These are phyloP conservation scores for Selenicereus undatus DNA, from an alignment of 148 eudicot genomes.

Conservation along the genomic window DNA sequence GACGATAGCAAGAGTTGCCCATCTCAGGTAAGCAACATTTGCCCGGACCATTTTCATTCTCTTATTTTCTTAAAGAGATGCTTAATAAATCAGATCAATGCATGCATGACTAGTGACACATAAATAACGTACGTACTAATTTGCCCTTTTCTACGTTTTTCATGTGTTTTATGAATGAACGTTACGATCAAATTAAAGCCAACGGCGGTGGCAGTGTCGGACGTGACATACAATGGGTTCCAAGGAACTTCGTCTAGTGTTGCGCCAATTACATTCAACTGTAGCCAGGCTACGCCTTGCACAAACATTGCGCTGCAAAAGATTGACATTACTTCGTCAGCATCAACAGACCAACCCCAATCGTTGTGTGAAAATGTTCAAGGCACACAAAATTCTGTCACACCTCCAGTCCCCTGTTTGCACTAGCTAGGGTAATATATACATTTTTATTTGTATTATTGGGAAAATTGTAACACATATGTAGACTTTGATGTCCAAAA, in stretches of 20 bases:
- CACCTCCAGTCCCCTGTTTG: slow-evolving; percentile 17
- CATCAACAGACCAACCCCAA: not conserved
- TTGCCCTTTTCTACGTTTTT: not conserved
- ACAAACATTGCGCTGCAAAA: slow-evolving; percentile 5
- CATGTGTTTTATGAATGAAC: not conserved
- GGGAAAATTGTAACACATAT: no score
- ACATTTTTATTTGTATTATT: no score
- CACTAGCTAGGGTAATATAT: no score
- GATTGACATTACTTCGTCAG: not conserved
- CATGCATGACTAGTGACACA: no score
- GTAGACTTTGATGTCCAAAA: no score
- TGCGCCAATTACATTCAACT: slow-evolving; percentile 3
- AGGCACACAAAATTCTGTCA: not conserved
- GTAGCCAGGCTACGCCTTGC: slow-evolving; percentile 13
- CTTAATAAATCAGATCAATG: no score
- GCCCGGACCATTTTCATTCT: not conserved
- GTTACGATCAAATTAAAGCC: not conserved
- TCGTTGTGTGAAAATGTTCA: slow-evolving; percentile 6
- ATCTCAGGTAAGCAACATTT: not conserved
- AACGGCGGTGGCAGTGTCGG: slow-evolving; percentile 10
- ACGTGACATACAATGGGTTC: slow-evolving; percentile 18
- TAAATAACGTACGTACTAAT: no score
- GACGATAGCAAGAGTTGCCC: not conserved
- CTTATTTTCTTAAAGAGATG: no score
- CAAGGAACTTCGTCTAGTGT: slow-evolving; percentile 6